Conservation (phyloP, 192 early-diverging fungal genomes). For the Backusella macrospora region DNA sequence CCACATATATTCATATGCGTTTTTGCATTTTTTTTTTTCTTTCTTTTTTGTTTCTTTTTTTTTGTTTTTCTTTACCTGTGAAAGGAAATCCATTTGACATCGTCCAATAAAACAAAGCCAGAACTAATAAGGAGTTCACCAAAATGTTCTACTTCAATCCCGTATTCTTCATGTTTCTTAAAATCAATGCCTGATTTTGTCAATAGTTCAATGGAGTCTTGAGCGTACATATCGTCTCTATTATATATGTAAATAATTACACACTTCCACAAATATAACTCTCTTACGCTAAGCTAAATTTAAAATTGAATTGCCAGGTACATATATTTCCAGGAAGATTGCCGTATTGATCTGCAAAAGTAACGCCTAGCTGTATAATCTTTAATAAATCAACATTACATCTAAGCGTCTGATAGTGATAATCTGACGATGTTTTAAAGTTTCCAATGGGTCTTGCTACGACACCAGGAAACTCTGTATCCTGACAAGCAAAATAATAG, state of each 20-base stretch:
- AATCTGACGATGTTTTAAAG: conserved; percentile 94
- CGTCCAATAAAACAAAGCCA: conserved; percentile 90
- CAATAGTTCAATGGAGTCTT: conserved; percentile 97
- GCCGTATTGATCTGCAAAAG: conserved; percentile 87
- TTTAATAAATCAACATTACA: conserved; percentile 98
- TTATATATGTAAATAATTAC: neutral
- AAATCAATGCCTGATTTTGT: conserved; percentile 99
- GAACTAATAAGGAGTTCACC: conserved; percentile 97
- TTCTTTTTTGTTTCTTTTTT: neutral
- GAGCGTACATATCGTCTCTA: conserved; percentile 98
- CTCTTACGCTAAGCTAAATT: conserved; percentile 83
- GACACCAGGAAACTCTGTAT: conserved; percentile 99
- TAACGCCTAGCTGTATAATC: conserved; percentile 98
- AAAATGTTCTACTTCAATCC: conserved; percentile 95
- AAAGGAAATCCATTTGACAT: conserved; percentile 98
- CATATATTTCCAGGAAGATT: conserved; percentile 82
- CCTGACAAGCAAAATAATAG: conserved; percentile 49
- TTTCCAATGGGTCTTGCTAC: conserved; percentile 98
- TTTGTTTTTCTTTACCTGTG: conserved; percentile 71
- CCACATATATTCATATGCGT: neutral
- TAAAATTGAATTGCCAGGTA: conserved; percentile 99
- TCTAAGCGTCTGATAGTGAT: conserved; percentile 96
- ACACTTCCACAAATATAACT: neutral
- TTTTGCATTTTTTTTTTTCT: too few relatives aligned
- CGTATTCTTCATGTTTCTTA: conserved; percentile 92